Percentiles rank a stretch among this genome's conserved stretches.
Evolutionary conservation across 2,329 filamentous ascomycete genomes (phyloP).

Genomic region (Colletotrichum gigasporum): DNA sequence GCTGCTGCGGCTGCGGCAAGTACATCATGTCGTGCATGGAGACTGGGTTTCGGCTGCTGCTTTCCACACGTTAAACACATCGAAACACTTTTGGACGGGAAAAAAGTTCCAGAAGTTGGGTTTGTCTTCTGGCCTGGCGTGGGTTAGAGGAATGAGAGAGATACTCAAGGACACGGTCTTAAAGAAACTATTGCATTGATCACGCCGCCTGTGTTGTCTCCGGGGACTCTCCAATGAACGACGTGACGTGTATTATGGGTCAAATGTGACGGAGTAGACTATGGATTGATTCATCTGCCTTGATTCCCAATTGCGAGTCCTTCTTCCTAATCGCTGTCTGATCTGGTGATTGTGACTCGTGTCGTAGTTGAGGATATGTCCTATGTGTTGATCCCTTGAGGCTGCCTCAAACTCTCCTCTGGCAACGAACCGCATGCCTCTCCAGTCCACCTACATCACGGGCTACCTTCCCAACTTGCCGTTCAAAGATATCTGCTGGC

Average conservation of each 20-base stretch:
- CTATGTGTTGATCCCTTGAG: too few relatives aligned
- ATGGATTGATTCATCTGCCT: slow-evolving; percentile 19
- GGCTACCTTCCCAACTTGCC: too few relatives aligned
- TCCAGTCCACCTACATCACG: too few relatives aligned
- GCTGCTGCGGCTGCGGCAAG: slow-evolving; percentile 29
- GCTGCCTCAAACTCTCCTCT: too few relatives aligned
- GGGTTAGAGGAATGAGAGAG: slow-evolving; percentile 30
- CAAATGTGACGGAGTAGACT: slow-evolving; percentile 25
- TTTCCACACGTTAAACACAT: slow-evolving; percentile 31
- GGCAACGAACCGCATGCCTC: too few relatives aligned
- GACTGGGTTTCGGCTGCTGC: slow-evolving; percentile 28
- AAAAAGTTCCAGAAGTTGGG: slow-evolving; percentile 24
- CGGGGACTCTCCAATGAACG: slow-evolving; percentile 14
- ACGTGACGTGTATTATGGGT: slow-evolving; percentile 30
- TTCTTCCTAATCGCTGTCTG: neutral
- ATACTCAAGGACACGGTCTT: slow-evolving; percentile 33
- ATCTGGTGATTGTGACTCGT: neutral
- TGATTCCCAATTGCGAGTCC: neutral
- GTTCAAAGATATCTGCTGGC: too few relatives aligned
- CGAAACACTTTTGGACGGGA: slow-evolving; percentile 25
- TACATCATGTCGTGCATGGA: slow-evolving; percentile 29
- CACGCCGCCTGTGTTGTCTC: slow-evolving; percentile 12
- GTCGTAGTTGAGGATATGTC: too few relatives aligned
- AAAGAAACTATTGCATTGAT: slow-evolving; percentile 33
- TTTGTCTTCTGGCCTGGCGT: slow-evolving; percentile 31